A percentile compares a stretch with the other conserved stretches of the same genome.
These are phyloP conservation scores for Amanita exitialis DNA, from an alignment of 768 basidiomycete genomes.

Conservation along the genomic window DNA sequence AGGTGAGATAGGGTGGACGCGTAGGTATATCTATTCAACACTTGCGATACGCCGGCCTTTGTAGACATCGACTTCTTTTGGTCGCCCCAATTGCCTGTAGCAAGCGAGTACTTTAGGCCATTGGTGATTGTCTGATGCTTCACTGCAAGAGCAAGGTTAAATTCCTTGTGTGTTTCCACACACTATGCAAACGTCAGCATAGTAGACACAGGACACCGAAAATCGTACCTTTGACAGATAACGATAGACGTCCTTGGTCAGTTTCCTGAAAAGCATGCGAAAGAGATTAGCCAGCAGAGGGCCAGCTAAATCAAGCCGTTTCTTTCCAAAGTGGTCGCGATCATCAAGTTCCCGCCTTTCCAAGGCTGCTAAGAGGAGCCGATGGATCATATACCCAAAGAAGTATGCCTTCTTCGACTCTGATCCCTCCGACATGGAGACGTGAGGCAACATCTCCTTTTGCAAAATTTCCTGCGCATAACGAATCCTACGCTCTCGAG, in stretches of 20 bases:
- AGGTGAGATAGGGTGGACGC: conserved; percentile 97
- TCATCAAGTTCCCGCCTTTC: conserved; percentile 95
- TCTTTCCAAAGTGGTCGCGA: conserved; percentile 99
- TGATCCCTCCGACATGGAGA: conserved; percentile 91
- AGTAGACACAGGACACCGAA: not conserved
- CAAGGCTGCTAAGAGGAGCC: conserved; percentile 84
- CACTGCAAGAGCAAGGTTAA: conserved; percentile 84
- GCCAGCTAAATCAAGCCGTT: conserved; percentile 92
- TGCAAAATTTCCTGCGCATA: conserved; percentile 97
- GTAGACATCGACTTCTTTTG: conserved; percentile 98
- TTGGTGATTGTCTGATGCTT: conserved; percentile 97
- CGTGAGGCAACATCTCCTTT: conserved; percentile 97
- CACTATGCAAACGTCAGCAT: conserved; percentile 44
- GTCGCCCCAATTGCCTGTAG: conserved; percentile 99
- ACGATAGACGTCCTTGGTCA: conserved; percentile 95
- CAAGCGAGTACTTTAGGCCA: conserved; percentile 94
- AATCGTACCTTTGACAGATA: conserved; percentile 84
- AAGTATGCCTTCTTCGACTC: conserved; percentile 99
- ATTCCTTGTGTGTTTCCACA: conserved; percentile 93
- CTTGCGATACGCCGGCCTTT: conserved; percentile 97
- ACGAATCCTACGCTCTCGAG: conserved; percentile 85
- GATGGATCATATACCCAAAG: conserved; percentile 99
- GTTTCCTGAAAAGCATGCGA: conserved; percentile 93
- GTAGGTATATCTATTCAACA: conserved; percentile 96
- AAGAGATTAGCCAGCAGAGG: conserved; percentile 95